These are phyloP conservation scores for Blastobotrys malaysiensis DNA, from an alignment of 1,139 yeast genomes.

Conservation along the genomic window DNA sequence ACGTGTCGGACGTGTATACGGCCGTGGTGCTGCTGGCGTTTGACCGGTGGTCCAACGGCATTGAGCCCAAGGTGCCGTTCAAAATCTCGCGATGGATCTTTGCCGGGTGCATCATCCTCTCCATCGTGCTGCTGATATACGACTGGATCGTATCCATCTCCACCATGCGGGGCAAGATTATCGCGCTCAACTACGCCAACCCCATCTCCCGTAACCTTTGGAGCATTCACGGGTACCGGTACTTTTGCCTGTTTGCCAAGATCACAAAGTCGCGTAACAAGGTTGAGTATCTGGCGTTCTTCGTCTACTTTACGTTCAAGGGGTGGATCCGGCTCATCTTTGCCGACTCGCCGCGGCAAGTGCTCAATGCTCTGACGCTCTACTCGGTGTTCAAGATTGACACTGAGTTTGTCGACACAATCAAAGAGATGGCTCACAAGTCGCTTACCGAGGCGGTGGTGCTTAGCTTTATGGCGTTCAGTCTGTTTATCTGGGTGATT, in stretches of 20 bases:
- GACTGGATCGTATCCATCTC: conserved; percentile 57
- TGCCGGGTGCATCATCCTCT: conserved; percentile 77
- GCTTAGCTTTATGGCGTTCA: conserved; percentile 67
- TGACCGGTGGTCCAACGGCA: conserved; percentile 63
- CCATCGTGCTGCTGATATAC: conserved; percentile 53
- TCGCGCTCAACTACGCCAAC: conserved; percentile 68
- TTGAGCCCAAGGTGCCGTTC: conserved; percentile 53
- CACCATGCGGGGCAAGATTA: conserved; percentile 55
- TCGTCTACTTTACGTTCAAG: conserved; percentile 61
- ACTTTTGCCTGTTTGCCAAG: conserved; percentile 66
- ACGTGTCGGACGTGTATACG: conserved; percentile 74
- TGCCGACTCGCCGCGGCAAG: conserved; percentile 89
- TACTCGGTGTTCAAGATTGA: conserved; percentile 46
- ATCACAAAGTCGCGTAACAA: conserved; percentile 58
- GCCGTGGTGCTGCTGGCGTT: conserved; percentile 70
- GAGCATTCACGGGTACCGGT: conserved; percentile 53
- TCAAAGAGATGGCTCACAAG: conserved; percentile 52
- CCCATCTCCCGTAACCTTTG: conserved; percentile 54
- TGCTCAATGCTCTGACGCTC: conserved; percentile 70
- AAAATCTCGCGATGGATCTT: conserved; percentile 73
- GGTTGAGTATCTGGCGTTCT: conserved; percentile 64
- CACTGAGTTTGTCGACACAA: conserved; percentile 47
- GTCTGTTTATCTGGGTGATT: conserved; percentile 69
- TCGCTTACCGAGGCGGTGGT: conserved; percentile 65
- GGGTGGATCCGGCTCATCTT: conserved; percentile 58